Evolutionary conservation across 148 eudicot genomes (phyloP).

Genomic region (Rhododendron henanense): DNA sequence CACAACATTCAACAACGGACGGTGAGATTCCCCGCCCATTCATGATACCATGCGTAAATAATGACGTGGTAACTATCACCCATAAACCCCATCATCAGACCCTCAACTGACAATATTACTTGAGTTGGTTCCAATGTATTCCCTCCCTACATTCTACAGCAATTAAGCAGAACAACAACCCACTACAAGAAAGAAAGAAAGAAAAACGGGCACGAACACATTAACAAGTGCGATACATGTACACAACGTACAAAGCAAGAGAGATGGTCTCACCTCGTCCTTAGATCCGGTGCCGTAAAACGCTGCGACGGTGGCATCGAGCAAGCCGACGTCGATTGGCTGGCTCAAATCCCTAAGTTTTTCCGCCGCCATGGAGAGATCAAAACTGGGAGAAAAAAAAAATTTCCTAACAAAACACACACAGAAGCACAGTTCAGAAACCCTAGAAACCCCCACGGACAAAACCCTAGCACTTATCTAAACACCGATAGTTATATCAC

Average conservation of each 20-base stretch:
- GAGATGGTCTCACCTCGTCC: conserved; percentile 51
- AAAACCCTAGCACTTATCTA: conserved; percentile 32
- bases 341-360: conserved; percentile 88
- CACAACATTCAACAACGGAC: not conserved
- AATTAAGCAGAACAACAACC: not conserved
- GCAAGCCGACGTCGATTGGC: conserved; percentile 82
- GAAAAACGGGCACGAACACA: not conserved
- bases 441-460: not conserved
- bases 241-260: not conserved
- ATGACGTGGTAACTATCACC: not conserved
- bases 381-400: conserved; percentile 20
- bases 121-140: not conserved
- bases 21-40: not conserved
- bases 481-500: conserved; percentile 1
- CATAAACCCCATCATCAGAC: not conserved
- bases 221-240: not conserved
- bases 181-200: not conserved
- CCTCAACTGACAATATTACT: not conserved
- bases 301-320: conserved; percentile 91
- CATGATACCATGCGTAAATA: not conserved
- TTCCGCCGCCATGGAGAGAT: conserved; percentile 74
- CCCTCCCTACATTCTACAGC: not conserved
- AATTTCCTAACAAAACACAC: conserved; percentile 21
- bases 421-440: conserved; percentile 6
- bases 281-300: conserved; percentile 99